Conservation (phyloP, 164 flowering plant species). For the Tinospora cordifolia region DNA sequence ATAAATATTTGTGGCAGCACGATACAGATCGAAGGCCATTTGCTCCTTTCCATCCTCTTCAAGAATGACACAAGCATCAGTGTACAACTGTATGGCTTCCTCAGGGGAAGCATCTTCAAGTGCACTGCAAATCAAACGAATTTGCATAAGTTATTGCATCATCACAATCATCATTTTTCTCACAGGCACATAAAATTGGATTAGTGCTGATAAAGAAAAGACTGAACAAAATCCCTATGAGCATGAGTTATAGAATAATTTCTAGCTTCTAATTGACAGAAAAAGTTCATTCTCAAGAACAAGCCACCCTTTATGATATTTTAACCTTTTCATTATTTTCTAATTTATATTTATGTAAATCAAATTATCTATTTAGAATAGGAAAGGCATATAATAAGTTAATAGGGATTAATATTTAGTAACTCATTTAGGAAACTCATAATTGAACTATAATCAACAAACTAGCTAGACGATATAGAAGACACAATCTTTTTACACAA, state of each 20-base stretch:
- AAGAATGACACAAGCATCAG: slow-evolving; percentile 70
- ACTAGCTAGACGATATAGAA: too few species aligned
- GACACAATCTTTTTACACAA: too few species aligned
- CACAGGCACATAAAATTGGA: neutral
- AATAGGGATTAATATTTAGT: too few species aligned
- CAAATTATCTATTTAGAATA: too few species aligned
- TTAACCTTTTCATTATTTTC: too few species aligned
- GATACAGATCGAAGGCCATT: slow-evolving; percentile 96
- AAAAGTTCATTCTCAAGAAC: too few species aligned
- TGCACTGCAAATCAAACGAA: slow-evolving; percentile 37
- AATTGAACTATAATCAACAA: too few species aligned
- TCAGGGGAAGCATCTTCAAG: slow-evolving; percentile 73
- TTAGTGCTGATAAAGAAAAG: neutral
- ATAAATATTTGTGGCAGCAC: slow-evolving; percentile 67
- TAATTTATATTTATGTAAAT: too few species aligned
- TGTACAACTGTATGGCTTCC: slow-evolving; percentile 66
- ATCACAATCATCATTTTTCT: neutral
- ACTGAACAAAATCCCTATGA: neutral
- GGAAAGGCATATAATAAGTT: too few species aligned
- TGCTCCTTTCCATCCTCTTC: slow-evolving; percentile 96
- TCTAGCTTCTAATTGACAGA: too few species aligned
- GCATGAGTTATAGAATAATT: neutral
- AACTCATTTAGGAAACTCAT: too few species aligned
- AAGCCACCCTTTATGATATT: too few species aligned
- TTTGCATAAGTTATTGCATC: neutral